Evolutionary conservation across 2,329 filamentous ascomycete genomes (phyloP).

Genomic region (Sphaerulina musiva): DNA sequence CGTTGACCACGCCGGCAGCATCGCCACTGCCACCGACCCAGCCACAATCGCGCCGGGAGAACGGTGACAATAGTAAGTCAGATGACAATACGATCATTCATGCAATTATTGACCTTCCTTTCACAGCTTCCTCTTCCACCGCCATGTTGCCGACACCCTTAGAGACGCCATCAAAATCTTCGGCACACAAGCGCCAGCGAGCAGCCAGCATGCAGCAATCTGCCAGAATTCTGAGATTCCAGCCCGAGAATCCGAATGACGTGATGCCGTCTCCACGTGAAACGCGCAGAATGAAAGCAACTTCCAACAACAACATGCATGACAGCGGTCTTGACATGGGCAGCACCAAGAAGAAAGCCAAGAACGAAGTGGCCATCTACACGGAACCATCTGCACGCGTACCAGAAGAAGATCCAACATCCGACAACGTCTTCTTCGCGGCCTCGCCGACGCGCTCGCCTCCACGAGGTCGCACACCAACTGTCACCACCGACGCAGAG

Average conservation of each 20-base stretch:
- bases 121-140: constrained; percentile 16
- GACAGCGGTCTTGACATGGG: constrained; percentile 52
- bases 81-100: constrained; percentile 8
- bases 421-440: constrained; percentile 67
- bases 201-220: constrained; percentile 41
- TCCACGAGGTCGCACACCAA: constrained; percentile 12
- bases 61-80: constrained; percentile 7
- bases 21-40: background rate
- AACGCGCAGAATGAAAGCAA: constrained; percentile 21
- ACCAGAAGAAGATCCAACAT: constrained; percentile 58
- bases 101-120: constrained; percentile 10
- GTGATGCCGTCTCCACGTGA: constrained; percentile 55
- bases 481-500: constrained; percentile 31
- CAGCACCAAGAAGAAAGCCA: constrained; percentile 32
- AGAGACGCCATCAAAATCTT: constrained; percentile 58
- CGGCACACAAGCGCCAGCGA: constrained; percentile 46
- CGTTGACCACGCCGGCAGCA: background rate
- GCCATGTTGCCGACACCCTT: constrained; percentile 67
- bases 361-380: constrained; percentile 57
- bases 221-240: constrained; percentile 47
- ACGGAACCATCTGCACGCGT: constrained; percentile 72
- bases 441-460: background rate
- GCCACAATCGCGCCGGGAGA: constrained; percentile 3
- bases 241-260: constrained; percentile 55
- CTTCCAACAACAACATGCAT: constrained; percentile 30